Conservation (phyloP, 495 filamentous ascomycete species). For the Sordaria brevicollis region DNA sequence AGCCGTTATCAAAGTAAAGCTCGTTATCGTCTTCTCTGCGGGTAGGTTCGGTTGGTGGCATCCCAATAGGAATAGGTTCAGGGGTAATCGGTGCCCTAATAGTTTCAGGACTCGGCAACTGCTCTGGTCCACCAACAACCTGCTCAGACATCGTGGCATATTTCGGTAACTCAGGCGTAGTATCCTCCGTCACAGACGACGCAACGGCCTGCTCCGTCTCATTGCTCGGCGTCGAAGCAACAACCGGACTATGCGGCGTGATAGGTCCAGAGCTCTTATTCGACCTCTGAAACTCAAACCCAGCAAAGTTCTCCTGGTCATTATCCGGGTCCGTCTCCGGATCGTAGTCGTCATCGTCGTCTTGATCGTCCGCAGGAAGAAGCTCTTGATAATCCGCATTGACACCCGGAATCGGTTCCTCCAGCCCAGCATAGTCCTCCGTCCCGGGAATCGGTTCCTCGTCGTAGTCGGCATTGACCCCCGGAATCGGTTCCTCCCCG, state of each 20-base stretch:
- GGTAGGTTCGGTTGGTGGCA: background rate
- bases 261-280: constrained; percentile 37
- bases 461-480: constrained; percentile 20
- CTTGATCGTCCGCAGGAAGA: constrained; percentile 1
- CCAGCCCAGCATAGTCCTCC: constrained; percentile 54
- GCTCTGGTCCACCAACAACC: background rate
- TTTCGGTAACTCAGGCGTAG: constrained; percentile 12
- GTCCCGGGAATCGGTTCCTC: background rate
- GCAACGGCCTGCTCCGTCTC: constrained; percentile 37
- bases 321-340: constrained; percentile 30
- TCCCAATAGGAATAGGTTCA: constrained; percentile 15
- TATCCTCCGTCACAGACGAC: constrained; percentile 38
- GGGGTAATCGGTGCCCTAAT: background rate
- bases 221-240: constrained; percentile 45
- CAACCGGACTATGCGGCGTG: constrained; percentile 34
- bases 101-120: background rate
- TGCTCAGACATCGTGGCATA: background rate
- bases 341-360: constrained; percentile 14
- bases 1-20: constrained; percentile 73
- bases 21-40: constrained; percentile 47
- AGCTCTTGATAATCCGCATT: constrained; percentile 53
- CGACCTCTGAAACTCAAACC: constrained; percentile 42
- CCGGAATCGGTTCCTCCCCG: constrained; percentile 19
- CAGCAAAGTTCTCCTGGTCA: constrained; percentile 43
- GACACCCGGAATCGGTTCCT: constrained; percentile 68